Evolutionary conservation across 192 early-diverging fungal genomes (phyloP).

Genomic region (Phlyctochytrium arcticum): DNA sequence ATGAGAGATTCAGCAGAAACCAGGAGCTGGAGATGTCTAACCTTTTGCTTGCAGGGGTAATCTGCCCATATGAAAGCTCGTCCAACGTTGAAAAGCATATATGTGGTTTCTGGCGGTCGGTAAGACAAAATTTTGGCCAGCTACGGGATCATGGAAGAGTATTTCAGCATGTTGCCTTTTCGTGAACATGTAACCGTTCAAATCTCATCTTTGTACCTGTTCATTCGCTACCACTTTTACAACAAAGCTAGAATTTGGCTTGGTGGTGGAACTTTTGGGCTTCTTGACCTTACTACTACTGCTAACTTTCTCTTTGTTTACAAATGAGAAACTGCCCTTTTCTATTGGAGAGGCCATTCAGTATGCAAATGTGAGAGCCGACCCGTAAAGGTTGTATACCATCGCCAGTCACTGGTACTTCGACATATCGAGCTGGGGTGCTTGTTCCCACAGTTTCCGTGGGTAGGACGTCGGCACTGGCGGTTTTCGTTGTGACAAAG

Average conservation of each 20-base stretch:
- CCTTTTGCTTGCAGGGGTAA: constrained; percentile 30
- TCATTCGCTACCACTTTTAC: constrained; percentile 38
- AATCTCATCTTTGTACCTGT: constrained; percentile 10
- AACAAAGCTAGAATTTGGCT: constrained; percentile 33
- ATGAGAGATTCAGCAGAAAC: background rate
- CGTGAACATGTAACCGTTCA: no score
- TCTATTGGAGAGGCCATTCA: background rate
- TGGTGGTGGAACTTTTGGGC: constrained; percentile 16
- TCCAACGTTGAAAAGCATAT: constrained; percentile 74
- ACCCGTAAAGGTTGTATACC: background rate
- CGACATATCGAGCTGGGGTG: constrained; percentile 22
- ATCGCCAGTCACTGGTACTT: constrained; percentile 22
- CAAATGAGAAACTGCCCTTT: constrained; percentile 17
- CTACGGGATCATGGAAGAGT: background rate
- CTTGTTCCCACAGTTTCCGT: background rate
- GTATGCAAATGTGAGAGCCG: no score
- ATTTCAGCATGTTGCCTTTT: no score
- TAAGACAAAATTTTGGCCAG: constrained; percentile 41
- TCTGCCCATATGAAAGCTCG: constrained; percentile 70
- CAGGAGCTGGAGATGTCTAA: background rate
- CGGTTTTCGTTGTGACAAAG: background rate
- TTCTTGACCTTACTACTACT: constrained; percentile 32
- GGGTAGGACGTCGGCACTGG: background rate
- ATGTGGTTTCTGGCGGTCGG: constrained; percentile 39
- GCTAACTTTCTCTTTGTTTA: constrained; percentile 4